phyloP scores from a whole-genome alignment of 495 filamentous ascomycete genomes.

The Neurospora sp. region DNA sequence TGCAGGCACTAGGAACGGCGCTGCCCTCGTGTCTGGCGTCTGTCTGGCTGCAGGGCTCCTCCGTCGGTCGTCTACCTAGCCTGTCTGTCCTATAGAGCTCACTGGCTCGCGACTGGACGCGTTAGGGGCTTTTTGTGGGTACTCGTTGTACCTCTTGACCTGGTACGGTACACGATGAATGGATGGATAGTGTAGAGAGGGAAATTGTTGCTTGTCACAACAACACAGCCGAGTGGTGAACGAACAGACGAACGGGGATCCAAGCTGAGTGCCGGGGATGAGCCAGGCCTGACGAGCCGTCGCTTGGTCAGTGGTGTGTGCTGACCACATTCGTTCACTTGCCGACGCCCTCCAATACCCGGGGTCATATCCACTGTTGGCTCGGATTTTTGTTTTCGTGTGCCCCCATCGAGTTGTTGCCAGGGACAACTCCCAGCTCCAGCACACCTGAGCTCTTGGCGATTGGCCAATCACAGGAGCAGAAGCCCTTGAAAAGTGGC shows the following conservation, averaged over 20 bases:
- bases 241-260: background rate
- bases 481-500: constrained; percentile 1
- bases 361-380: constrained; percentile 5
- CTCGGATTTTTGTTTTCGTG: constrained; percentile 16
- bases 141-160: background rate
- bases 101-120: background rate
- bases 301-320: background rate
- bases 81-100: background rate
- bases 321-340: background rate
- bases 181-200: background rate
- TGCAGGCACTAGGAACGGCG: background rate
- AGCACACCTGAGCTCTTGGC: background rate
- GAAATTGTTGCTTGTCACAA: background rate
- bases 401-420: constrained; percentile 4
- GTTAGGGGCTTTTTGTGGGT: background rate
- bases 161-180: background rate
- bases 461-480: background rate
- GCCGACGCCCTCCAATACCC: background rate
- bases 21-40: background rate
- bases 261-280: background rate
- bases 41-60: background rate
- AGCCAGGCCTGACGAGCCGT: background rate
- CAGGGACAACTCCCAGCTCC: constrained; percentile 3
- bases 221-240: background rate
- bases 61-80: background rate